A percentile compares a stretch with the other conserved stretches of the same genome.
Evolutionary conservation across 2,329 filamentous ascomycete species (phyloP).

Genomic region (Botrytis fabae): DNA sequence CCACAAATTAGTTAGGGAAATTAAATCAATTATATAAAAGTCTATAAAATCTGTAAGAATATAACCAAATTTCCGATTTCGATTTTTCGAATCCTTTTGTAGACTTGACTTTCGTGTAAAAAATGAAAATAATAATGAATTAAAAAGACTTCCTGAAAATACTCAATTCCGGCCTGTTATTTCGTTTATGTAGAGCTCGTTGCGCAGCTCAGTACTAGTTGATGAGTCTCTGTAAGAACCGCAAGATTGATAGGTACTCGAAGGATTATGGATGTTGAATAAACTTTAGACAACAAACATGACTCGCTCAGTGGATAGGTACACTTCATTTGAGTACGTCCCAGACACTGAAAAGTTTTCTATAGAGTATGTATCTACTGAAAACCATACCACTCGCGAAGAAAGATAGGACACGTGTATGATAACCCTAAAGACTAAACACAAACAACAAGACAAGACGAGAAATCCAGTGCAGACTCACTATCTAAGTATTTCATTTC

Average conservation of each 20-base stretch:
- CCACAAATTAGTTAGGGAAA: no score
- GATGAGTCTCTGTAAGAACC: no score
- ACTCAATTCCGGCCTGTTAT: no score
- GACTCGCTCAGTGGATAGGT: fast-evolving
- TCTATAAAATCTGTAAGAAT: no score
- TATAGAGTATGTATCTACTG: neutral
- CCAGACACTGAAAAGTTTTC: neutral
- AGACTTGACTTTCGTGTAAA: no score
- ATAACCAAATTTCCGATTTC: no score
- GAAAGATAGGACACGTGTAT: neutral
- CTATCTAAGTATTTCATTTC: neutral
- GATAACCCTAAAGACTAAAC: neutral
- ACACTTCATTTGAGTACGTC: neutral
- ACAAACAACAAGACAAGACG: fast-evolving
- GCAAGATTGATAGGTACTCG: neutral
- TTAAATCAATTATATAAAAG: no score
- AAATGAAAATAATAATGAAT: no score
- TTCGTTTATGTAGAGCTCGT: no score
- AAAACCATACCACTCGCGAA: neutral
- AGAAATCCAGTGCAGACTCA: neutral
- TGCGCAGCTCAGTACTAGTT: no score
- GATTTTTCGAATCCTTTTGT: no score
- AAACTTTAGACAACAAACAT: neutral
- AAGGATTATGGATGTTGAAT: neutral
- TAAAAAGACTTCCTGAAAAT: no score